Percentiles rank a stretch among this genome's conserved stretches.
Conservation (phyloP, 192 early-diverging fungal genomes). For the Geosiphon pyriformis region DNA sequence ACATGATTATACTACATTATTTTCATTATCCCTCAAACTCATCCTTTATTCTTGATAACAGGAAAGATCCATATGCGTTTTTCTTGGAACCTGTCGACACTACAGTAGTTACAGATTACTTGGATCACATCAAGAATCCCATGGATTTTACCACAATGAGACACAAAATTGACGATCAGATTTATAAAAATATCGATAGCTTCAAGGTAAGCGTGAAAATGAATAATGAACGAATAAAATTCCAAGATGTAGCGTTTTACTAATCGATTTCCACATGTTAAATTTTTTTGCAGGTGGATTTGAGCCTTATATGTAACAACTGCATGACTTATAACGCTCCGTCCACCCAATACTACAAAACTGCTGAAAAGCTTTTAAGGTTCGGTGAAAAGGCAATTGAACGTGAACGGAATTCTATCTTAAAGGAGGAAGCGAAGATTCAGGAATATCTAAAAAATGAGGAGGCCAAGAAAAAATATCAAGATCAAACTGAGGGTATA, state of each 20-base stretch:
- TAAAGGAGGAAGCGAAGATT: conserved; percentile 28
- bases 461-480: conserved; percentile 3
- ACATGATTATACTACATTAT: too few species aligned
- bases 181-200: conserved; percentile 61
- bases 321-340: conserved; percentile 79
- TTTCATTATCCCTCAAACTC: too few species aligned
- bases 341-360: conserved; percentile 73
- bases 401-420: conserved; percentile 46
- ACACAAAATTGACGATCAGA: conserved; percentile 55
- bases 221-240: neutral
- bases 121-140: conserved; percentile 68
- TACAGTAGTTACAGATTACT: conserved; percentile 69
- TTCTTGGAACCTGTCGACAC: conserved; percentile 86
- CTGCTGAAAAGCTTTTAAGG: conserved; percentile 69
- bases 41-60: conserved; percentile 31
- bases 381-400: conserved; percentile 70
- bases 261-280: neutral
- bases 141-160: conserved; percentile 94
- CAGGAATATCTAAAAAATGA: too few species aligned
- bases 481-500: neutral
- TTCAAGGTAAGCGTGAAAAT: conserved; percentile 45
- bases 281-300: conserved; percentile 48
- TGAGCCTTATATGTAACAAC: conserved; percentile 73
- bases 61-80: conserved; percentile 80
- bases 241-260: neutral